phyloP scores from a whole-genome alignment of 208 protist species.

The Trypanosoma mega region DNA sequence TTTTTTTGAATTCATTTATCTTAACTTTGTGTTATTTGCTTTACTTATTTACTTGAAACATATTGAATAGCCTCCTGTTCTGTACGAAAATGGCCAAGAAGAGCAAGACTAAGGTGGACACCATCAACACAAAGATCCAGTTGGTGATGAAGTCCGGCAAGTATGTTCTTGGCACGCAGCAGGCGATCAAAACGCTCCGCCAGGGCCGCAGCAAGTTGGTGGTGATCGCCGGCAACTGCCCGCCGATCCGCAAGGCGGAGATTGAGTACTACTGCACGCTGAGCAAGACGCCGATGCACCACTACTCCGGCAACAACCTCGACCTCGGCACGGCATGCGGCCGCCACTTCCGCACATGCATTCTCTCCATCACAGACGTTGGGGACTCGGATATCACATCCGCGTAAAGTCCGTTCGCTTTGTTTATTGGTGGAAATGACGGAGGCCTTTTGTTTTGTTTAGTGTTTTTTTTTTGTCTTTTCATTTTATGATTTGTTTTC shows the following conservation, averaged over 20 bases:
- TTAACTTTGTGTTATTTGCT: constrained; percentile 14
- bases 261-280: constrained; percentile 99
- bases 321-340: constrained; percentile 99
- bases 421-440: constrained; percentile 6
- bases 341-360: constrained; percentile 97
- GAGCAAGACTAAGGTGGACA: constrained; percentile 97
- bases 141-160: constrained; percentile 99
- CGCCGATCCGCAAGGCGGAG: constrained; percentile 97
- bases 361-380: constrained; percentile 97
- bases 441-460: neutral
- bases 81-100: constrained; percentile 88
- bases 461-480: constrained; percentile 5
- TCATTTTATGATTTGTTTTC: constrained; percentile 13
- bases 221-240: constrained; percentile 98
- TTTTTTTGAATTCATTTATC: constrained; percentile 77
- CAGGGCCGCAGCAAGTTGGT: constrained; percentile 97
- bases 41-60: constrained; percentile 11
- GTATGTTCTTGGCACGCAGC: constrained; percentile 98
- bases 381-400: constrained; percentile 94
- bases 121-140: constrained; percentile 98
- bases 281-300: constrained; percentile 98
- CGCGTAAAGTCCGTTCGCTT: constrained; percentile 38
- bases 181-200: constrained; percentile 97
- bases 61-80: constrained; percentile 48
- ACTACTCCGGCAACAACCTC: constrained; percentile 99